phyloP scores from a whole-genome alignment of 768 basidiomycete species.

The Serendipita sp. region DNA sequence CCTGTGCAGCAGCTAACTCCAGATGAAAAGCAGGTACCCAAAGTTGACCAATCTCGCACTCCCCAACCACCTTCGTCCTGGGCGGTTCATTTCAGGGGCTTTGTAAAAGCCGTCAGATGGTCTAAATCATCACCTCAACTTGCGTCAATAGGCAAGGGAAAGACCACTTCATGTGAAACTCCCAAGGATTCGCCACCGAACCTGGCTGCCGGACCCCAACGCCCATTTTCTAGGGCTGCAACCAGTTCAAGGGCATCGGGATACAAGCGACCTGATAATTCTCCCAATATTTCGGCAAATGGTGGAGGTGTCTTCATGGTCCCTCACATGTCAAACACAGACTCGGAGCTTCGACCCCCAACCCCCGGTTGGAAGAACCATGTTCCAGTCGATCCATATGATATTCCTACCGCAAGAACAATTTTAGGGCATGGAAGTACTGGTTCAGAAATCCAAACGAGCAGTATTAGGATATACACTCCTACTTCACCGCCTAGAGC shows the following conservation, averaged over 20 bases:
- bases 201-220: neutral
- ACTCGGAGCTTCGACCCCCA: neutral
- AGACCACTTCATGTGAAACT: neutral
- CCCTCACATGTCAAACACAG: neutral
- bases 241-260: neutral
- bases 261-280: neutral
- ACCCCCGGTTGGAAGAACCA: neutral
- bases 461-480: neutral
- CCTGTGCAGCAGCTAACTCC: neutral
- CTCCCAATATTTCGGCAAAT: neutral
- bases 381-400: neutral
- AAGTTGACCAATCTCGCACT: neutral
- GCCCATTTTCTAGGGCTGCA: neutral
- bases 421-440: neutral
- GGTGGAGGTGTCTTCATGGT: neutral
- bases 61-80: neutral
- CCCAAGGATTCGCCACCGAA: neutral
- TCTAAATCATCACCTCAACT: neutral
- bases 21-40: neutral
- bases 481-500: neutral
- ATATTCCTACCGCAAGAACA: neutral
- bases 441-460: neutral
- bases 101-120: constrained; percentile 1
- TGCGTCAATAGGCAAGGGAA: neutral
- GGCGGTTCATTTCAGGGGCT: neutral